Evolutionary conservation across 768 basidiomycete species (phyloP).

Genomic region (Crepidotus variabilis): DNA sequence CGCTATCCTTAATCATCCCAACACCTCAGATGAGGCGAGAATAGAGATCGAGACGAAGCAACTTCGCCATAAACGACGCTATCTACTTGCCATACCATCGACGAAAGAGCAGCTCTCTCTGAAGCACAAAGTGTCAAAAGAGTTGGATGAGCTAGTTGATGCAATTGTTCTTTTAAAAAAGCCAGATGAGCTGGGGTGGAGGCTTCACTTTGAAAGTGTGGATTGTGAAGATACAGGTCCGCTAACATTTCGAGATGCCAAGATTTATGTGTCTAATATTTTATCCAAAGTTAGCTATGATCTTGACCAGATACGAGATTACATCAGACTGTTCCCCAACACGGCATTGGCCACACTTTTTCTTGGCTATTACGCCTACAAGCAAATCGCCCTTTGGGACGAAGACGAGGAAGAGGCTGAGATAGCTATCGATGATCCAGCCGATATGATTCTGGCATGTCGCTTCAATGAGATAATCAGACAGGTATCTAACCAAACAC

Average conservation of each 20-base stretch:
- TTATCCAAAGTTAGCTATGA: conserved; percentile 56
- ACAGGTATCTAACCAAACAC: conserved; percentile 6
- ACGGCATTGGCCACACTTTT: conserved; percentile 55
- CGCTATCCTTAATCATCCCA: conserved; percentile 79
- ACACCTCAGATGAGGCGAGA: conserved; percentile 77
- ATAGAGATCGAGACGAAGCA: conserved; percentile 73
- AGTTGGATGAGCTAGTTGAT: conserved; percentile 68
- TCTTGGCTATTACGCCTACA: conserved; percentile 65
- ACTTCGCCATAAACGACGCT: conserved; percentile 56
- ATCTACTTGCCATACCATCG: conserved; percentile 58
- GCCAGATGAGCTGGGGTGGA: conserved; percentile 83
- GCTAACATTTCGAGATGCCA: conserved; percentile 12
- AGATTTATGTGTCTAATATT: not conserved
- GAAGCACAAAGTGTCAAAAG: conserved; percentile 48
- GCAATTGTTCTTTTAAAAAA: conserved; percentile 76
- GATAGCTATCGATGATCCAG: conserved; percentile 45
- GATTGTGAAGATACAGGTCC: conserved; percentile 67
- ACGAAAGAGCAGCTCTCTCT: conserved; percentile 25
- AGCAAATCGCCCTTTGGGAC: conserved; percentile 36
- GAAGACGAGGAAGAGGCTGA: conserved; percentile 29
- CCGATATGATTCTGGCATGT: conserved; percentile 61
- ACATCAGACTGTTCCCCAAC: conserved; percentile 61
- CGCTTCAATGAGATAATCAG: not conserved
- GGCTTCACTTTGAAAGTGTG: conserved; percentile 65
- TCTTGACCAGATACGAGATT: conserved; percentile 50